Conservation (phyloP, 2,329 filamentous ascomycete species). For the Cladosporium sp. region DNA sequence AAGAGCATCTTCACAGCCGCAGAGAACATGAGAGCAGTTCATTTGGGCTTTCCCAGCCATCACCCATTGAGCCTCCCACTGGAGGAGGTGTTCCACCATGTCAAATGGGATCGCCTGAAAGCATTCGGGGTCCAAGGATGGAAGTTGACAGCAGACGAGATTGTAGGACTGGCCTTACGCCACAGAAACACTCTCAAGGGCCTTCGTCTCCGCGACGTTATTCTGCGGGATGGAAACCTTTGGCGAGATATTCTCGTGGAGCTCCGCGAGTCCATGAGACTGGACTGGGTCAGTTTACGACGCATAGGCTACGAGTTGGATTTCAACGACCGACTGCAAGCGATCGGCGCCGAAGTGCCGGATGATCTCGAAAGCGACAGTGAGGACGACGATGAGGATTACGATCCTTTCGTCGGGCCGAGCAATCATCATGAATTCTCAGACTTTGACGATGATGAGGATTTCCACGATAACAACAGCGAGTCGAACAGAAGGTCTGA, state of each 20-base stretch:
- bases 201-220: slow-evolving; percentile 56
- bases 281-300: slow-evolving; percentile 60
- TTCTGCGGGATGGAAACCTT: slow-evolving; percentile 53
- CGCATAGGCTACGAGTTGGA: slow-evolving; percentile 55
- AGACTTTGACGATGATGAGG: slow-evolving; percentile 19
- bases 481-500: slow-evolving; percentile 20
- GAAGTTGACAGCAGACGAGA: slow-evolving; percentile 56
- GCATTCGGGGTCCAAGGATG: slow-evolving; percentile 63
- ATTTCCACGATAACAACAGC: background rate
- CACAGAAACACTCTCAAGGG: slow-evolving; percentile 55
- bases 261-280: slow-evolving; percentile 52
- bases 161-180: slow-evolving; percentile 52
- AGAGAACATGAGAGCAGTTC: slow-evolving; percentile 56
- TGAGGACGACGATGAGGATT: slow-evolving; percentile 35
- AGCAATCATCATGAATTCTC: slow-evolving; percentile 8
- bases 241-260: slow-evolving; percentile 58
- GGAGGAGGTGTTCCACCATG: slow-evolving; percentile 58
- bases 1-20: slow-evolving; percentile 54
- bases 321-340: slow-evolving; percentile 40
- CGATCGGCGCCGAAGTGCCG: slow-evolving; percentile 43
- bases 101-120: slow-evolving; percentile 56
- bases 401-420: slow-evolving; percentile 16
- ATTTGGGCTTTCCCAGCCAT: slow-evolving; percentile 59
- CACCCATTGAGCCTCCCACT: slow-evolving; percentile 53
- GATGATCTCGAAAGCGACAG: slow-evolving; percentile 43